phyloP scores from a whole-genome alignment of 345 rosid genomes.

The Raphanus sativus region DNA sequence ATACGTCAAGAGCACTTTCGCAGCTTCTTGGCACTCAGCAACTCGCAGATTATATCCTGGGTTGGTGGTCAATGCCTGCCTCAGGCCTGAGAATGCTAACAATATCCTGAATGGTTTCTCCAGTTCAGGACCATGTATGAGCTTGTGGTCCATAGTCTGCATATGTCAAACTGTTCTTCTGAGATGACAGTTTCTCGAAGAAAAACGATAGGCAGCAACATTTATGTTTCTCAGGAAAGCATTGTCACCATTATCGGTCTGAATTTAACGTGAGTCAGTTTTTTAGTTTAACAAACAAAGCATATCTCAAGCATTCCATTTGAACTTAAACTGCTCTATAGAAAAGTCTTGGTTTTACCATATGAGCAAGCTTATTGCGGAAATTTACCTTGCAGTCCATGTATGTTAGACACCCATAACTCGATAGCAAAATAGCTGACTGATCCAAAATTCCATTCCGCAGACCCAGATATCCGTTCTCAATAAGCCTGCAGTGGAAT shows the following conservation, averaged over 20 bases:
- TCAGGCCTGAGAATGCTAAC: conserved; percentile 93
- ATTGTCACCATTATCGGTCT: too few species aligned
- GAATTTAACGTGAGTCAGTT: too few species aligned
- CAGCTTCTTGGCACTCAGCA: conserved; percentile 92
- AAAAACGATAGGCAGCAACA: conserved; percentile 17
- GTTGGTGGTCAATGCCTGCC: conserved; percentile 76
- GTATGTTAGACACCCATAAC: conserved; percentile 71
- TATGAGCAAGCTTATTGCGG: conserved; percentile 15
- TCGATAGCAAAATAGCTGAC: conserved; percentile 87
- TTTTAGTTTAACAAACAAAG: too few species aligned
- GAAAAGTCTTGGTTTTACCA: conserved; percentile 11
- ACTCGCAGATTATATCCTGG: conserved; percentile 95
- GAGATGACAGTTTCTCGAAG: conserved; percentile 37
- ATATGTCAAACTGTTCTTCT: conserved; percentile 36
- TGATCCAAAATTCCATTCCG: conserved; percentile 94
- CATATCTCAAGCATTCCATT: neutral
- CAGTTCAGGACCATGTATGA: conserved; percentile 49
- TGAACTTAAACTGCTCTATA: conserved; percentile 1
- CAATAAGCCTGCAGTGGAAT: conserved; percentile 66
- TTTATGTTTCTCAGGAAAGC: neutral
- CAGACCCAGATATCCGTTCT: conserved; percentile 87
- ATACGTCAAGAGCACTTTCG: conserved; percentile 71
- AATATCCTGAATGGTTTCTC: conserved; percentile 71
- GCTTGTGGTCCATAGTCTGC: conserved; percentile 81
- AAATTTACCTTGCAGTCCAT: conserved; percentile 88